Evolutionary conservation across 228 moss, liverwort and hornwort species (phyloP).

Genomic region (Sphagnum magellanicum): DNA sequence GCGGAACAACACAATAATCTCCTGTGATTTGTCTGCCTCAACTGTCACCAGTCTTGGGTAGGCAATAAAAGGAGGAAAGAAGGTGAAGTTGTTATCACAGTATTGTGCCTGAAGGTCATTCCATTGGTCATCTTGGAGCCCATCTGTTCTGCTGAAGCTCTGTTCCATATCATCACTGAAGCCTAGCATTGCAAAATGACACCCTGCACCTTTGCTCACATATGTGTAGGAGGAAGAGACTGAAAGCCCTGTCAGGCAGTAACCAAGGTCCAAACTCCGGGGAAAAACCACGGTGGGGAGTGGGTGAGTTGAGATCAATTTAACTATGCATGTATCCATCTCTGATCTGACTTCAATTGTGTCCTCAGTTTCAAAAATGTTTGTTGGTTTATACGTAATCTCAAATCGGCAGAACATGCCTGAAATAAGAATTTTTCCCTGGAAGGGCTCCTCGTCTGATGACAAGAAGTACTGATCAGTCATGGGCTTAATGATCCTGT

Average conservation of each 20-base stretch:
- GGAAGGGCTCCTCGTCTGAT: constrained; percentile 70
- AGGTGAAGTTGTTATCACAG: constrained; percentile 27
- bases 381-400: constrained; percentile 50
- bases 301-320: constrained; percentile 61
- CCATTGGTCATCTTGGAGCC: constrained; percentile 35
- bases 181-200: constrained; percentile 37
- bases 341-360: constrained; percentile 46
- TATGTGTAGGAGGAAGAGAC: constrained; percentile 24
- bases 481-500: constrained; percentile 69
- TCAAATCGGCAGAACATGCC: constrained; percentile 72
- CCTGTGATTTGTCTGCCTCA: constrained; percentile 45
- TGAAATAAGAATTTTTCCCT: constrained; percentile 65
- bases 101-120: constrained; percentile 43
- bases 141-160: constrained; percentile 15
- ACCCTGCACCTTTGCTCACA: constrained; percentile 42
- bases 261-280: constrained; percentile 48
- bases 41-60: constrained; percentile 42
- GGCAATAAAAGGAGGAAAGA: constrained; percentile 60
- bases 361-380: constrained; percentile 28
- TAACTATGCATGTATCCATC: constrained; percentile 48
- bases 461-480: constrained; percentile 40
- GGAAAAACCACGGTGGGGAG: constrained; percentile 60
- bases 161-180: constrained; percentile 9
- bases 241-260: constrained; percentile 62
- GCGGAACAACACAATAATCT: constrained; percentile 66